Base-by-base conservation (phyloP, 2,329 filamentous ascomycete species). In the Hymenoscyphus infarciens region DNA sequence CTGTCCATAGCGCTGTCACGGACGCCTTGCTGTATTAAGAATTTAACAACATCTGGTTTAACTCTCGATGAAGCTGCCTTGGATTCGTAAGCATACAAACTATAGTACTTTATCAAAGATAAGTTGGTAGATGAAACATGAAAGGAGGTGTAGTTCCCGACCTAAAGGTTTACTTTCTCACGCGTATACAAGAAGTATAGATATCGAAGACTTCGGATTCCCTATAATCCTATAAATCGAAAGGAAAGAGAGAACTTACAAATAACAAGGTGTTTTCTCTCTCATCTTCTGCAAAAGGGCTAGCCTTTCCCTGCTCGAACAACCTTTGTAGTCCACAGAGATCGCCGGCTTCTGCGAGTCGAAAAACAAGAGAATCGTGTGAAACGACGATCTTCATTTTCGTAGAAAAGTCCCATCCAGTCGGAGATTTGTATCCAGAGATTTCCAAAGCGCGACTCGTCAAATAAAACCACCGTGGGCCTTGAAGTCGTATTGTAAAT, bases 341-440 rank as follows among this genome's bases (percentile, higher is more conserved):
- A 15, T 52, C 45, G 11, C 45, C 45, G 4, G 2, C 1, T 25
- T 1, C 10, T 2, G 19, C 1, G 4, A 52, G 19, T 13, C 25
- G 0, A 25, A 52, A 57, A 8, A 25, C 19, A 7, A 8, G 35
- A 5, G 59, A 61, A 10, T 33, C 4, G 5, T 2, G 15, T 31
- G 59, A n/a, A 5, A 61, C 27, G 11, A 57, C 15, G 7, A 38
- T 52, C 13, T 57, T 42, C 38, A 42, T 49, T 35, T 53, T 38
- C 13, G 56, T 56, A n/a, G 38, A 56, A 16, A 61, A 57, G n/a
- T 57, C 22, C 59, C 59, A 61, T 25, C 59, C 59, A 31, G 16
- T 16, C 10, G 59, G 53, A 42, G 59, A 38, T 29, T 35, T 61
- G 27, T 52, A 22, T 2, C 33, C 53, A 5, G 49, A 33, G 16